Conservation (phyloP, 129 eudicot species). For the Mikania micrantha region DNA sequence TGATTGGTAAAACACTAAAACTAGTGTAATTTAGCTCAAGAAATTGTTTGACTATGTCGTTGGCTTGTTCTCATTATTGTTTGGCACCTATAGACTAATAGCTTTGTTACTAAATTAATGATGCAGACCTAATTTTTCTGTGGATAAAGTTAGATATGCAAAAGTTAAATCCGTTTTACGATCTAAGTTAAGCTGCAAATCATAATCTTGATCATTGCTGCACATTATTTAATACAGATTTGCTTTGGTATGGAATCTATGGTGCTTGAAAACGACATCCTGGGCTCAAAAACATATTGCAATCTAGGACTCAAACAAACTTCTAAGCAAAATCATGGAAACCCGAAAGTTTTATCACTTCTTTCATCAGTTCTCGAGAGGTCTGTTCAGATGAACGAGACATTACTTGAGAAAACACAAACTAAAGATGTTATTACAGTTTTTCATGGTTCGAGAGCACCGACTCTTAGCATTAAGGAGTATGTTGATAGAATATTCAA, state of each 20-base stretch:
- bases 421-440: conserved; percentile 32
- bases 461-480: conserved; percentile 46
- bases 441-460: conserved; percentile 66
- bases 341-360: conserved; percentile 35
- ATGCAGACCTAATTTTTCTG: not conserved
- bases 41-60: not conserved
- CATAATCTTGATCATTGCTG: not conserved
- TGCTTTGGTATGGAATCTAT: conserved; percentile 22
- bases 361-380: conserved; percentile 40
- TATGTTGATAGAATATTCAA: conserved; percentile 66
- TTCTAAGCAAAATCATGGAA: conserved; percentile 11
- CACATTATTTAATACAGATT: conserved; percentile 10
- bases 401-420: conserved; percentile 30
- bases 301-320: conserved; percentile 40
- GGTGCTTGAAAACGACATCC: conserved; percentile 18
- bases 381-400: conserved; percentile 40
- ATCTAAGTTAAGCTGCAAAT: not conserved
- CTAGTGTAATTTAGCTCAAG: not conserved
- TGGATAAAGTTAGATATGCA: not conserved
- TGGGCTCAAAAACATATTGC: conserved; percentile 19
- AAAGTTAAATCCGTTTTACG: not conserved
- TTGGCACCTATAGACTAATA: not conserved
- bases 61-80: not conserved
- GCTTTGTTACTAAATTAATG: not conserved
- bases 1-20: not conserved